Evolutionary conservation across 306 rosid species (phyloP), one percentile per base, ranked within the genome.

Genomic region (Boehmeria nivea): DNA sequence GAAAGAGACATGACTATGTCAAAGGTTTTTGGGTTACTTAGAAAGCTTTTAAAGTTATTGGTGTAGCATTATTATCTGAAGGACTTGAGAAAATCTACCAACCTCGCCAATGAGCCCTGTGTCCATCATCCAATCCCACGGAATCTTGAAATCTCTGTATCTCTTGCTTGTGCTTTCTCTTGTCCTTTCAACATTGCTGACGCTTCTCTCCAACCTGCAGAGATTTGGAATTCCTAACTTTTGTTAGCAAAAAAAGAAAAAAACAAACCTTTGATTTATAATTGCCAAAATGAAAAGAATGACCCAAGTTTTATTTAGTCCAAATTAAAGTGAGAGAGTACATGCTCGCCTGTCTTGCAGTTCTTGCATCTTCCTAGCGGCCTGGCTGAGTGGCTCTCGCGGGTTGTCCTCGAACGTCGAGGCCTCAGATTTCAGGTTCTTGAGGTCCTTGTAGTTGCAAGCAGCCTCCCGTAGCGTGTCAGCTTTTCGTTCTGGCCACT

Each of bases 311-410:
- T n/a, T 12, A 8, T 42, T 20, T 10, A 2, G 42, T 51, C 15
- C 57, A 42, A 40, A 66, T 39, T 44, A 65, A 54, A 42, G 28
- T 36, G 37, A 24, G 23, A 50, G 38, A 75, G 72, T 82, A 82
- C 94, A 71, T 77, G 67, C 93, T 91, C 86, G 88, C 99, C 95
- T 88, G 90, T 93, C 95, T 85, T 87, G 95, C 77, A 93, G 34
- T 57, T 88, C 76, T 59, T 88, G 96, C 38, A 84, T 84, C 67
- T 79, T 83, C 58, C 82, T 77, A 2, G 85, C 56, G n/a, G 83
- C 85, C 54, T 67, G 82, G 36, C 42, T 25, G 57, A 64, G 26
- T 11, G 79, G 61, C 66, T 88, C 96, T 51, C 69, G 84, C 2
- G 66, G 81, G 77, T 78, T 83, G 74, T 88, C 96, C 51, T 72